These are phyloP conservation scores for Entomortierella chlamydospora DNA, from an alignment of 192 early-diverging fungal species.

Conservation along the genomic window DNA sequence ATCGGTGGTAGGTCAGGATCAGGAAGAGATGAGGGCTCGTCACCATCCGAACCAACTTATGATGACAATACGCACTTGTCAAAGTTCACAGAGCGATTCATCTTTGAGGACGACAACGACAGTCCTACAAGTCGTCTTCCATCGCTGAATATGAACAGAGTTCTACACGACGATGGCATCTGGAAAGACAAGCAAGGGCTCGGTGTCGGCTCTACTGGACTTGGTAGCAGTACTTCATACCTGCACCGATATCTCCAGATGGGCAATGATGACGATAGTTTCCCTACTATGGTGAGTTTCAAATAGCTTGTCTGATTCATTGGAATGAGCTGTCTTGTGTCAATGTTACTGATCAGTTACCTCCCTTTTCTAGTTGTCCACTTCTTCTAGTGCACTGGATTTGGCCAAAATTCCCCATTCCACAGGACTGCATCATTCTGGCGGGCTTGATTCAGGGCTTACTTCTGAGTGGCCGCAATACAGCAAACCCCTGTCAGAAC, in stretches of 20 bases:
- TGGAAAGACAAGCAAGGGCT: conserved; percentile 49
- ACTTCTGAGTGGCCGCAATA: conserved; percentile 59
- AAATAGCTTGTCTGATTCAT: too few species aligned
- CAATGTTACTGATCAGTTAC: neutral
- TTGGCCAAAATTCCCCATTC: conserved; percentile 54
- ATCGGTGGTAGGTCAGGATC: conserved; percentile 35
- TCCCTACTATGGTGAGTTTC: conserved; percentile 56
- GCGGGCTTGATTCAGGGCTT: conserved; percentile 59
- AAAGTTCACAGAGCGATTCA: conserved; percentile 59
- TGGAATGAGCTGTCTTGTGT: too few species aligned
- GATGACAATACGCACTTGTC: conserved; percentile 53
- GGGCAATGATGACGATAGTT: conserved; percentile 56
- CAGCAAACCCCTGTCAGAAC: conserved; percentile 39
- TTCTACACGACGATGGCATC: conserved; percentile 45
- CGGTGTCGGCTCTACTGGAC: conserved; percentile 21
- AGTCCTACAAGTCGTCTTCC: conserved; percentile 14
- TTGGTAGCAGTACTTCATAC: conserved; percentile 46
- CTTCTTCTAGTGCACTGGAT: conserved; percentile 57
- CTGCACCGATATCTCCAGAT: conserved; percentile 56
- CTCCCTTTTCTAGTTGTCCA: conserved; percentile 50
- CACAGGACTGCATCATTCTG: conserved; percentile 52
- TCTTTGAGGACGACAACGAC: conserved; percentile 61
- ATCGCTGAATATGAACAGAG: conserved; percentile 50
- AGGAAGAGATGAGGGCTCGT: conserved; percentile 28
- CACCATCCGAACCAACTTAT: conserved; percentile 33